Evolutionary conservation across 176 grass and related monocot genomes (phyloP).

Genomic region (Elaeis guineensis): DNA sequence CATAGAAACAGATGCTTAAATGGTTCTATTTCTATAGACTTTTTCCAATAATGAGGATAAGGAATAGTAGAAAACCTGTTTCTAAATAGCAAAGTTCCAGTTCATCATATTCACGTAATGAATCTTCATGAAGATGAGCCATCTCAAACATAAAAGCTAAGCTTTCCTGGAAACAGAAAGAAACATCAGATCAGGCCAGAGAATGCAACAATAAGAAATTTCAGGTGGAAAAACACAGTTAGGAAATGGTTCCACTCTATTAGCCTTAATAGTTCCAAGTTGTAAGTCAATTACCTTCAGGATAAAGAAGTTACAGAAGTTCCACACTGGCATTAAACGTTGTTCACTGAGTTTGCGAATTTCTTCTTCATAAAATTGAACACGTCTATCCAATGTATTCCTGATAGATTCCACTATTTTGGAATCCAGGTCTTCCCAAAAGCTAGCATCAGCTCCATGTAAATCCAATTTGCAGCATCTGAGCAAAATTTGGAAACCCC

Average conservation of each 20-base stretch:
- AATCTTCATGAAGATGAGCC: conserved; percentile 94
- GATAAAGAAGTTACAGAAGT: conserved; percentile 99
- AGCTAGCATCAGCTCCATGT: conserved; percentile 64
- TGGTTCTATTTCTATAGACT: neutral
- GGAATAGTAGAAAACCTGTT: conserved; percentile 51
- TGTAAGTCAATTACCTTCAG: conserved; percentile 51
- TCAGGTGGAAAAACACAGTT: neutral
- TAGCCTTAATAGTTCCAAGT: neutral
- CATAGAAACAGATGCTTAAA: conserved; percentile 3
- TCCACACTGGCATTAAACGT: conserved; percentile 82
- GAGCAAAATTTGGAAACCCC: conserved; percentile 19
- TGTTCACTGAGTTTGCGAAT: conserved; percentile 92
- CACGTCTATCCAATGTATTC: conserved; percentile 83
- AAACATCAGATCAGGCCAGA: neutral
- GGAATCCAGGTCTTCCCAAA: conserved; percentile 92
- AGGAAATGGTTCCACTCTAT: neutral
- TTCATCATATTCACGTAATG: conserved; percentile 93
- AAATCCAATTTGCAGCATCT: conserved; percentile 99
- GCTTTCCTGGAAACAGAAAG: conserved; percentile 69
- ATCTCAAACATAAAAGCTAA: conserved; percentile 99
- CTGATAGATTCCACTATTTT: conserved; percentile 92
- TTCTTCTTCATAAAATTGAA: conserved; percentile 97
- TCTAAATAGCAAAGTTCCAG: conserved; percentile 96
- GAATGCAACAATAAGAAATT: no score
- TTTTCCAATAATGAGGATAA: conserved; percentile 4